These are phyloP conservation scores for Tricholoma saponaceum DNA, from an alignment of 768 basidiomycete species.

Conservation along the genomic window DNA sequence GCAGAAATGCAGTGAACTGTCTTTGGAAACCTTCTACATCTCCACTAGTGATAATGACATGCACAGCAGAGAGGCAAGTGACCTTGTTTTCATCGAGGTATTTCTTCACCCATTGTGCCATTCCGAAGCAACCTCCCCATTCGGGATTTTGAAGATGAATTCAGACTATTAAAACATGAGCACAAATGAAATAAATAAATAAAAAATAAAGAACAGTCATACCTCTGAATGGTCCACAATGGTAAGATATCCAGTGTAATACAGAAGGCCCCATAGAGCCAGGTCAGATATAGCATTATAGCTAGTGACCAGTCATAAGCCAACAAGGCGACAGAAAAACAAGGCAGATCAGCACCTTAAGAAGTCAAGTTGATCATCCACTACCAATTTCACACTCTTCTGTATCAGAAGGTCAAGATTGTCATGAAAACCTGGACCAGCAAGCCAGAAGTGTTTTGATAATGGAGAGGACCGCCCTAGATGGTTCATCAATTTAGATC, in stretches of 20 bases:
- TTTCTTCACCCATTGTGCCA: background rate
- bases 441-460: background rate
- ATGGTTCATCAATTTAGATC: background rate
- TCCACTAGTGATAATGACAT: background rate
- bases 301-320: background rate
- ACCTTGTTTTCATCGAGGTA: background rate
- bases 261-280: background rate
- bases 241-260: background rate
- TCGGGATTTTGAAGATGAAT: background rate
- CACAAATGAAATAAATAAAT: background rate
- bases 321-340: background rate
- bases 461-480: background rate
- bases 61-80: background rate
- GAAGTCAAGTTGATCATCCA: background rate
- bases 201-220: no score
- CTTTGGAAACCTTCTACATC: background rate
- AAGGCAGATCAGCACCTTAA: background rate
- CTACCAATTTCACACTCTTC: background rate
- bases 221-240: background rate
- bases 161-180: background rate
- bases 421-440: background rate
- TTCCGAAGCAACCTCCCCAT: background rate
- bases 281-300: background rate
- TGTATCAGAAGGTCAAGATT: background rate
- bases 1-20: background rate